A percentile compares a stretch with the other conserved stretches of the same genome.
Conservation (phyloP, 306 rosid genomes). For the Castanea mollissima region DNA sequence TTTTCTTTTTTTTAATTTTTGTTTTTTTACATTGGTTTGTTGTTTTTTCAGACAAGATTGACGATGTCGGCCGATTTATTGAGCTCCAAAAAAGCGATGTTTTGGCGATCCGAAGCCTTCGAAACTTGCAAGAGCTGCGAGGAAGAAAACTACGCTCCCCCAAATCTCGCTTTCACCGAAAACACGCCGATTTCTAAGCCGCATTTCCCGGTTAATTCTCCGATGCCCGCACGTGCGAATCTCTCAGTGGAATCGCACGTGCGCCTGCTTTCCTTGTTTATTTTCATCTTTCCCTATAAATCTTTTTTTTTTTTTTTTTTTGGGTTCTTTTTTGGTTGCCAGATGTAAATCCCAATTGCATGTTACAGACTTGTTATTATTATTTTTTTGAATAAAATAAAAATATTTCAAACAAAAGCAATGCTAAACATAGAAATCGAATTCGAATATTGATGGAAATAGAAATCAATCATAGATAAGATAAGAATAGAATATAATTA, state of each 20-base stretch:
- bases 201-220: background rate
- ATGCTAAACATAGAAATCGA: background rate
- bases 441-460: background rate
- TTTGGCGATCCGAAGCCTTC: conserved; percentile 58
- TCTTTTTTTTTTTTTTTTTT: background rate
- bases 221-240: background rate
- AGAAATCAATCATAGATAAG: too few species aligned
- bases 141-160: conserved; percentile 17
- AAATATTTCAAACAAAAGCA: too few species aligned
- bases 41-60: conserved; percentile 29
- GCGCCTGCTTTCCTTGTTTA: conserved; percentile 4
- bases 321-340: conserved; percentile 13
- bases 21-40: background rate
- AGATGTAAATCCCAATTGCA: background rate
- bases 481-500: too few species aligned
- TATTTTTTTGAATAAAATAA: too few species aligned
- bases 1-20: background rate
- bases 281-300: background rate
- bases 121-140: conserved; percentile 54
- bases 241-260: conserved; percentile 22
- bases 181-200: conserved; percentile 73
- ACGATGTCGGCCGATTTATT: conserved; percentile 31
- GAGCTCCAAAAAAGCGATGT: conserved; percentile 44
- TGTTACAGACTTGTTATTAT: background rate
- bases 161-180: conserved; percentile 56